Conservation (phyloP, 2,329 filamentous ascomycete genomes). For the Boeremia lycopersici region DNA sequence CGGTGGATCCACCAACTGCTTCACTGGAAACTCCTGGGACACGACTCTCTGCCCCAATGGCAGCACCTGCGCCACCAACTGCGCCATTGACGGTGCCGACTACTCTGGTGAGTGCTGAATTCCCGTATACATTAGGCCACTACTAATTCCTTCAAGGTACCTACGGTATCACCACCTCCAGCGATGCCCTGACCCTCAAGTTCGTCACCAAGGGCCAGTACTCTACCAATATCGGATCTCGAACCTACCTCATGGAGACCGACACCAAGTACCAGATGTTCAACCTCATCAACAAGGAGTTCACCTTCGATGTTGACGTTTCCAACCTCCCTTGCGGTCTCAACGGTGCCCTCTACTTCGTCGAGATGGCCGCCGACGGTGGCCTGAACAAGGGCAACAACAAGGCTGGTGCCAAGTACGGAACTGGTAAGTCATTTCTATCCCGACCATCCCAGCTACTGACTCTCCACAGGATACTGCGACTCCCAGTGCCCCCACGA, state of each 20-base stretch:
- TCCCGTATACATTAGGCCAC: no score
- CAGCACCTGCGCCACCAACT: conserved; percentile 47
- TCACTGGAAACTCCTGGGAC: conserved; percentile 54
- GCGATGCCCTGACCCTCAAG: conserved; percentile 60
- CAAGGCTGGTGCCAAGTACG: conserved; percentile 61
- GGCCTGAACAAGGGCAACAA: conserved; percentile 55
- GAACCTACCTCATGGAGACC: conserved; percentile 51
- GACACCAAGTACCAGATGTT: conserved; percentile 52
- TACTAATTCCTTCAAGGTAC: conserved; percentile 31
- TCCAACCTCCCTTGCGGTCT: conserved; percentile 71
- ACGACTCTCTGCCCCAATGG: conserved; percentile 48
- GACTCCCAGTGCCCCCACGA: conserved; percentile 51
- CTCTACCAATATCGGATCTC: conserved; percentile 50
- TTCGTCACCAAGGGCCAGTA: conserved; percentile 61
- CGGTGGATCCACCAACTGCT: conserved; percentile 56
- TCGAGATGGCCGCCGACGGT: conserved; percentile 63
- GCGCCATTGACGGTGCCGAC: conserved; percentile 52
- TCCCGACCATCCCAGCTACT: conserved; percentile 12
- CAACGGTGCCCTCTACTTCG: conserved; percentile 63
- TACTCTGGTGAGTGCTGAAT: conserved; percentile 40
- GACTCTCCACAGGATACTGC: conserved; percentile 38
- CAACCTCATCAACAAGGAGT: conserved; percentile 50
- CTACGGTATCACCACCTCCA: conserved; percentile 59
- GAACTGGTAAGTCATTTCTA: conserved; percentile 56
- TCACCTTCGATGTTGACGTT: conserved; percentile 54